These are phyloP conservation scores for Fragosphaeria purpurea DNA, from an alignment of 2,329 filamentous ascomycete species.

Conservation along the genomic window DNA sequence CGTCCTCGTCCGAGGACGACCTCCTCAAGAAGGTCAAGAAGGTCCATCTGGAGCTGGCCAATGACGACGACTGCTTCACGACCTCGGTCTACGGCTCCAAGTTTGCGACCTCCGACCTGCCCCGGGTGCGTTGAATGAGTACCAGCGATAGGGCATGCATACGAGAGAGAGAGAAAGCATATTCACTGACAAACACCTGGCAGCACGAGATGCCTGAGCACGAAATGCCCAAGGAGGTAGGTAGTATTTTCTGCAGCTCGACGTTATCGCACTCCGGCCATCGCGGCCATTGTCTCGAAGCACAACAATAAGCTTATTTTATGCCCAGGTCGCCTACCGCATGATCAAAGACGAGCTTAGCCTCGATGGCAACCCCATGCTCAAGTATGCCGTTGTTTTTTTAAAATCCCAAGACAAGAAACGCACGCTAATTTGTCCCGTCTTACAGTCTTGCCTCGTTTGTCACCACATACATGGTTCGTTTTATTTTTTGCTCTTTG, in stretches of 20 bases:
- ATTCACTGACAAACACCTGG: not conserved
- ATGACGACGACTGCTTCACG: slow-evolving; percentile 50
- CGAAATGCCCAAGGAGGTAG: slow-evolving; percentile 72
- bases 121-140: slow-evolving; percentile 26
- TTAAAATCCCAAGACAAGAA: too few species aligned
- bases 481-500: slow-evolving; percentile 6
- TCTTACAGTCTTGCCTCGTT: slow-evolving; percentile 68
- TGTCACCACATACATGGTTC: slow-evolving; percentile 91
- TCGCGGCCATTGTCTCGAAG: too few species aligned
- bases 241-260: not conserved
- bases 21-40: slow-evolving; percentile 30
- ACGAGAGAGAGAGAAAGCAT: too few species aligned
- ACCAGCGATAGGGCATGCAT: too few species aligned
- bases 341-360: slow-evolving; percentile 95
- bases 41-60: slow-evolving; percentile 37
- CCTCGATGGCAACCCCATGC: slow-evolving; percentile 81
- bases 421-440: not conserved
- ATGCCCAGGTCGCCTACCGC: slow-evolving; percentile 62
- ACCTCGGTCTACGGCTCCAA: slow-evolving; percentile 80
- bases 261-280: too few species aligned
- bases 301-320: too few species aligned
- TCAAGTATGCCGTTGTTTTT: slow-evolving; percentile 45
- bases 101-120: slow-evolving; percentile 73
- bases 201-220: slow-evolving; percentile 71
- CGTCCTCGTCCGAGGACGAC: slow-evolving; percentile 14